Base-by-base conservation (phyloP, 345 rosid genomes). In the Aethionema arabicum region DNA sequence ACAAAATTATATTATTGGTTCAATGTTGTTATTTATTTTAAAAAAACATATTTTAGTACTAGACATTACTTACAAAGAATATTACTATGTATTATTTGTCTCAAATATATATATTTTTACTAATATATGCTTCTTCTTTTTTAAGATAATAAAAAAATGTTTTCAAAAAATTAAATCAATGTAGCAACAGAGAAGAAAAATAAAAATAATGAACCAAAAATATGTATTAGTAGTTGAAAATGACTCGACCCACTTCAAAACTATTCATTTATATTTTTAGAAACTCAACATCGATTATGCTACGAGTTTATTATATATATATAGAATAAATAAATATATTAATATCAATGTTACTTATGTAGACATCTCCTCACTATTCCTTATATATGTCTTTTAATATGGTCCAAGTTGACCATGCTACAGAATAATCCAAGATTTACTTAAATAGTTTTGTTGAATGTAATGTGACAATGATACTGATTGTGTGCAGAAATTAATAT, bases 331-430 rank as follows among this genome's bases (percentile, higher is more conserved):
- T 0, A 51, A 32, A 41, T 5, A 58, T 10, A 55, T 48, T 32
- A 31, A 10, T 53, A 21, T 52, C 7, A 30, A 21, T 21, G 27
- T 21, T 21, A 21, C 2, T 21, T 21, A 21, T 21, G 27, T 21
- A 21, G 27, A 21, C 27, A 21, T 21, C 27, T 21, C 27, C 27
- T 21, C 2, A 21, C 27, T 21, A 21, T 21, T 21, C 27, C 27
- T 21, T 21, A 21, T 21, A 21, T 21, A 21, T 21, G 2, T 21
- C 2, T 21, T 21, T 40, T 45, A 42, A n/a, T 48, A 40, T 11
- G 39, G 27, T 36, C 60, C 37, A 27, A 57, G 70, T 70, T 70
- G 74, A 70, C 74, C 35, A 42, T 32, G 69, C 65, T 70, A 70
- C 74, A 70, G 74, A 2, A 54, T 21, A 5, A 32, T 4, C 61